Conservation (phyloP, 306 rosid genomes). For the Hippophae gyantsensis region DNA sequence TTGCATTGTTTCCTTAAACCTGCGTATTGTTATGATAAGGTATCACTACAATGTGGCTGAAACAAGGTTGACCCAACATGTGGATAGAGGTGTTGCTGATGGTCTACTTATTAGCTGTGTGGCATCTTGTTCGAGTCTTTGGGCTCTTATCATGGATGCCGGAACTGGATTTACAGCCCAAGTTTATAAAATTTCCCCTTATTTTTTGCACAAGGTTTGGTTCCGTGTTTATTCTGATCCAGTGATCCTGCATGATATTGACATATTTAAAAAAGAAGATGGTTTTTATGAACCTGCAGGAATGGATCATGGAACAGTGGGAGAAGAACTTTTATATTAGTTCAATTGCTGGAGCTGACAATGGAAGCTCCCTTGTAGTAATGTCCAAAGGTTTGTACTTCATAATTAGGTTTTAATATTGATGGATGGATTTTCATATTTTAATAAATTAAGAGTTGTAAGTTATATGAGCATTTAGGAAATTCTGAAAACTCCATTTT, state of each 20-base stretch:
- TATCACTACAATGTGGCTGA: slow-evolving; percentile 85
- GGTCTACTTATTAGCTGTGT: slow-evolving; percentile 90
- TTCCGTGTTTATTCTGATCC: slow-evolving; percentile 9
- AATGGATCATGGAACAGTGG: slow-evolving; percentile 71
- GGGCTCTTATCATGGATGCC: slow-evolving; percentile 99
- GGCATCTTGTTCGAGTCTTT: slow-evolving; percentile 80
- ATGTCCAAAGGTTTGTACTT: slow-evolving; percentile 51
- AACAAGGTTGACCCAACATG: slow-evolving; percentile 73
- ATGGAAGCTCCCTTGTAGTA: slow-evolving; percentile 62
- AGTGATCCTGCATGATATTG: background rate
- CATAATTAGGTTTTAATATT: background rate
- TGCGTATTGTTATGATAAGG: slow-evolving; percentile 33
- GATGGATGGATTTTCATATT: background rate
- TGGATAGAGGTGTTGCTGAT: slow-evolving; percentile 90
- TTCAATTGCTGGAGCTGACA: slow-evolving; percentile 55
- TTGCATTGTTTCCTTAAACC: slow-evolving; percentile 6
- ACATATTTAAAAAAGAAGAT: slow-evolving; percentile 1
- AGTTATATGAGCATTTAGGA: background rate
- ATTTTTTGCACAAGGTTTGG: slow-evolving; percentile 79
- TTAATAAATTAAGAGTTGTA: background rate
- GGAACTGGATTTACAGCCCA: slow-evolving; percentile 80
- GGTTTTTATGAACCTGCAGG: slow-evolving; percentile 21
- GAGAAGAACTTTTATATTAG: slow-evolving; percentile 58
- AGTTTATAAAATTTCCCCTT: slow-evolving; percentile 73
- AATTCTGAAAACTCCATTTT: no score